These are phyloP conservation scores for Fusarium zealandicum DNA, from an alignment of 2,329 filamentous ascomycete species.

Conservation along the genomic window DNA sequence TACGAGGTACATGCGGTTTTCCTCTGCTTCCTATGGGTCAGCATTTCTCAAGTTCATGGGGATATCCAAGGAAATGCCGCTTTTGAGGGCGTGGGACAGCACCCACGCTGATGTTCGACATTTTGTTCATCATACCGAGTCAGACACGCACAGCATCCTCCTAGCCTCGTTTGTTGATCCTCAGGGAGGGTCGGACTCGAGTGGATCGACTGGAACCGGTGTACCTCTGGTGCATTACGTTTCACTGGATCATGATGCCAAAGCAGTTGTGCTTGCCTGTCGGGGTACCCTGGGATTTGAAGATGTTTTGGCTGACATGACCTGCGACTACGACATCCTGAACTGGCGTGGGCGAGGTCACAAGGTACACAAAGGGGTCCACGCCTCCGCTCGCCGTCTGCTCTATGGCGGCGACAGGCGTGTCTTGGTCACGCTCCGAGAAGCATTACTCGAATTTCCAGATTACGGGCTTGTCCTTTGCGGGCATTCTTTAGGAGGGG, in stretches of 20 bases:
- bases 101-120: conserved; percentile 68
- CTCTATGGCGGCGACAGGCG: conserved; percentile 72
- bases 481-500: conserved; percentile 73
- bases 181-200: conserved; percentile 70
- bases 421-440: conserved; percentile 70
- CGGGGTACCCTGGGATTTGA: conserved; percentile 77
- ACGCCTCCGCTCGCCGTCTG: conserved; percentile 72
- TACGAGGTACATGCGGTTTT: conserved; percentile 70
- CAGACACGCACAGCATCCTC: conserved; percentile 65
- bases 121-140: conserved; percentile 68
- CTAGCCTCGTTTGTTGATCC: conserved; percentile 75
- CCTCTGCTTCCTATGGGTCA: conserved; percentile 71
- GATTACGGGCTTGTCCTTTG: conserved; percentile 75
- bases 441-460: conserved; percentile 69
- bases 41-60: conserved; percentile 69
- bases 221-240: conserved; percentile 78
- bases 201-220: conserved; percentile 69
- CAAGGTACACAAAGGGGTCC: conserved; percentile 77
- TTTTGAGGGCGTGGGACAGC: conserved; percentile 52
- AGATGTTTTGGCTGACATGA: conserved; percentile 76
- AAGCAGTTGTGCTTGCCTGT: conserved; percentile 75
- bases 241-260: conserved; percentile 73
- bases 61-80: conserved; percentile 60
- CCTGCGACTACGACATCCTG: conserved; percentile 74
- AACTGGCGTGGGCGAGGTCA: conserved; percentile 69